phyloP scores from a whole-genome alignment of 2,329 filamentous ascomycete genomes.

The Talaromyces sp. region DNA sequence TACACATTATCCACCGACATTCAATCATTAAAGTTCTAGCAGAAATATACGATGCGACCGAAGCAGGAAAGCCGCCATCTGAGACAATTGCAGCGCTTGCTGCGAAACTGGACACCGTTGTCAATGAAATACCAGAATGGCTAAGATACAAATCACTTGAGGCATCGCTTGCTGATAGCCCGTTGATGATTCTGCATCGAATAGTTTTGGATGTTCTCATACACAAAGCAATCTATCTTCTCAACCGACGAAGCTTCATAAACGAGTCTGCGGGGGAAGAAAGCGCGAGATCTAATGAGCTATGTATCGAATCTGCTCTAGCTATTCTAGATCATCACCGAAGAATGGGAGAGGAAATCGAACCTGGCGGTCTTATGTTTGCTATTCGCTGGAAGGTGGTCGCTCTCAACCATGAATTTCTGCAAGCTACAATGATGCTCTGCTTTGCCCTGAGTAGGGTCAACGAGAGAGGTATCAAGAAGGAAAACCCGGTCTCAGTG shows the following conservation, averaged over 20 bases:
- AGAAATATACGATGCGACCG: constrained; percentile 9
- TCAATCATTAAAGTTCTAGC: constrained; percentile 8
- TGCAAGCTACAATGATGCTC: constrained; percentile 12
- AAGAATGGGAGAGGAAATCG: constrained; percentile 27
- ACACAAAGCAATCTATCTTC: constrained; percentile 12
- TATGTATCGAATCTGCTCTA: constrained; percentile 35
- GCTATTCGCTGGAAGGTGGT: constrained; percentile 8
- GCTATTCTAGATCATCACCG: constrained; percentile 58
- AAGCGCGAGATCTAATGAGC: neutral
- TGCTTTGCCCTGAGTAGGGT: constrained; percentile 9
- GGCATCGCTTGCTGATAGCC: constrained; percentile 9
- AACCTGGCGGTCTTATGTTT: constrained; percentile 10
- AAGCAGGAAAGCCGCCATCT: constrained; percentile 4
- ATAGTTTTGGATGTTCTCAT: constrained; percentile 12
- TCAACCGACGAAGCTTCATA: constrained; percentile 11
- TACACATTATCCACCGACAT: constrained; percentile 9
- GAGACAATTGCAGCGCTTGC: neutral
- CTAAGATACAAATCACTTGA: constrained; percentile 5
- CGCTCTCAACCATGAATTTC: constrained; percentile 10
- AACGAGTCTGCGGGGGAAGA: constrained; percentile 1
- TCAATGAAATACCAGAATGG: constrained; percentile 7
- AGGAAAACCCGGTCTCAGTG: neutral
- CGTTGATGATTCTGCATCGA: constrained; percentile 9
- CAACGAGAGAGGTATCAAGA: neutral
- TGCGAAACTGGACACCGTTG: constrained; percentile 7